phyloP scores from a whole-genome alignment of 495 filamentous ascomycete genomes.

The Aspergillus bertholletiae region DNA sequence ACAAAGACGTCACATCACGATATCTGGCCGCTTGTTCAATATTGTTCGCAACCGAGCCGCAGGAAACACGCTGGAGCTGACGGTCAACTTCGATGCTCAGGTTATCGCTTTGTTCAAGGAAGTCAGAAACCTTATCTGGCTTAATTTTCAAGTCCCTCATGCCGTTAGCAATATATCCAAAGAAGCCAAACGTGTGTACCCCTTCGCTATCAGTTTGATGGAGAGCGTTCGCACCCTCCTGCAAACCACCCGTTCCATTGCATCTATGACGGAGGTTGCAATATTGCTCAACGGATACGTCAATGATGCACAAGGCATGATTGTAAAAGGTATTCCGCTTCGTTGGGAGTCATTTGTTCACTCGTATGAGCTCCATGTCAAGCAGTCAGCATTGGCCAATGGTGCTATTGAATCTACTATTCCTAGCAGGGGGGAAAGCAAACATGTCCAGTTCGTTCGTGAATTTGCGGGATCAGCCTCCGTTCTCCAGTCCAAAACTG shows the following conservation, averaged over 20 bases:
- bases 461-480: constrained; percentile 86
- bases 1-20: constrained; percentile 77
- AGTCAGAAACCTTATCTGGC: constrained; percentile 93
- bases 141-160: constrained; percentile 89
- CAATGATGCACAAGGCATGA: constrained; percentile 76
- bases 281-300: constrained; percentile 86
- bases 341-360: constrained; percentile 98
- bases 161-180: constrained; percentile 92
- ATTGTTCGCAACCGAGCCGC: constrained; percentile 82
- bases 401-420: constrained; percentile 57
- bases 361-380: constrained; percentile 86
- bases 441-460: constrained; percentile 92
- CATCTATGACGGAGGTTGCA: constrained; percentile 77
- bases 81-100: constrained; percentile 94
- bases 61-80: constrained; percentile 80
- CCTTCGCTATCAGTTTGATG: constrained; percentile 96
- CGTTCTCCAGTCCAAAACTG: constrained; percentile 79
- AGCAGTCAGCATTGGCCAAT: constrained; percentile 59
- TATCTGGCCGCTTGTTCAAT: constrained; percentile 85
- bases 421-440: constrained; percentile 68
- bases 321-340: constrained; percentile 80
- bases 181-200: constrained; percentile 95
- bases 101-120: constrained; percentile 98
- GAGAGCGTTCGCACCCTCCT: constrained; percentile 88
- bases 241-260: constrained; percentile 79